Evolutionary conservation across 2,329 filamentous ascomycete species (phyloP).

Genomic region (Cladosporium sp.): DNA sequence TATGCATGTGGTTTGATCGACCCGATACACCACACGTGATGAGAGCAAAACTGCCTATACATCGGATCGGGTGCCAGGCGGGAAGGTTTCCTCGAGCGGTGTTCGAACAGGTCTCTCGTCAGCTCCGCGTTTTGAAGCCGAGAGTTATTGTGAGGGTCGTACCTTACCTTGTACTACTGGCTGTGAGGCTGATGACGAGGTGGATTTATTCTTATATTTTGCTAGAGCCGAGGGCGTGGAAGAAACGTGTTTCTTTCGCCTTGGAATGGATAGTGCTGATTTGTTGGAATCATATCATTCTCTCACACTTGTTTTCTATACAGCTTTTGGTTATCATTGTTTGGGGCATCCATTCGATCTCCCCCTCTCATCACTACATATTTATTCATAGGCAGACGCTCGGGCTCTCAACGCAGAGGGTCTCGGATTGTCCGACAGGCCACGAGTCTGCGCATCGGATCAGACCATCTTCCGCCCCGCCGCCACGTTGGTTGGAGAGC

Average conservation of each 20-base stretch:
- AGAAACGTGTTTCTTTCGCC: neutral
- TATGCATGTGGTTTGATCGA: neutral
- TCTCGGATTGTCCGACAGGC: conserved; percentile 4
- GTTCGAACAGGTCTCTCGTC: neutral
- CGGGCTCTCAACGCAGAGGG: conserved; percentile 1
- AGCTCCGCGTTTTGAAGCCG: neutral
- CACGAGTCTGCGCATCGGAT: neutral
- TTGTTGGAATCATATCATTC: neutral
- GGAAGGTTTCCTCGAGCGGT: neutral
- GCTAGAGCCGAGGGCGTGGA: neutral
- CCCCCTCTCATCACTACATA: neutral
- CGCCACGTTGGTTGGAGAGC: neutral
- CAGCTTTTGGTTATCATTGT: neutral
- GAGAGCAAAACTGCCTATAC: neutral
- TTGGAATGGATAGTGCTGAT: neutral
- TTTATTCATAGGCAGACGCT: neutral
- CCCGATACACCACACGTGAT: neutral
- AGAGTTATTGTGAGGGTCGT: neutral
- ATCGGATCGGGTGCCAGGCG: neutral
- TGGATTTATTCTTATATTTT: conserved; percentile 3
- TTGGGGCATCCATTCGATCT: neutral
- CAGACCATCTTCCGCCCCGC: conserved; percentile 16
- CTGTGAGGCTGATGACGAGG: neutral
- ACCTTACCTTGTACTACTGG: neutral
- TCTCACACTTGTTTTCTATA: neutral